Conservation (phyloP, 768 basidiomycete species). For the Pluteus cervinus region DNA sequence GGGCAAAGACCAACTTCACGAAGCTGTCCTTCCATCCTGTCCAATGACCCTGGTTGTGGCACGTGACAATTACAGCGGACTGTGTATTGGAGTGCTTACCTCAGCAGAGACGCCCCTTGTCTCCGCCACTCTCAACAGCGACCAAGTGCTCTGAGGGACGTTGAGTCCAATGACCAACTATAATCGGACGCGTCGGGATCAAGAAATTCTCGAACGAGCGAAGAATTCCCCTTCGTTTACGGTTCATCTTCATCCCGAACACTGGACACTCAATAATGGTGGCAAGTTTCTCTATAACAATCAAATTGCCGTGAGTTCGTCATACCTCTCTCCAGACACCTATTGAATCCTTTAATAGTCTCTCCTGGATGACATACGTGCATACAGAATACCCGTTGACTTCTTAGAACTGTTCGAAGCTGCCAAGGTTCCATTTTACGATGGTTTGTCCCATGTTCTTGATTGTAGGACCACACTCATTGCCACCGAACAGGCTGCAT, state of each 20-base stretch:
- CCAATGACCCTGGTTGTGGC: background rate
- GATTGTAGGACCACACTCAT: background rate
- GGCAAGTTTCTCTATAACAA: conserved; percentile 80
- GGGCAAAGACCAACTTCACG: conserved; percentile 32
- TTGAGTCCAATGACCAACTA: conserved; percentile 55
- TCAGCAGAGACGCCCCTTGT: conserved; percentile 8
- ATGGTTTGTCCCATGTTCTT: conserved; percentile 45
- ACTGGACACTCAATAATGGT: conserved; percentile 79
- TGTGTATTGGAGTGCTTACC: conserved; percentile 9
- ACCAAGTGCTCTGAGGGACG: background rate
- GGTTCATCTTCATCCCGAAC: conserved; percentile 70
- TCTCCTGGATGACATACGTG: conserved; percentile 77
- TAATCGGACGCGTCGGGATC: conserved; percentile 61
- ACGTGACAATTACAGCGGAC: background rate
- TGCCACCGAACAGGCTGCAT: conserved; percentile 55
- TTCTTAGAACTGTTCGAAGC: conserved; percentile 77
- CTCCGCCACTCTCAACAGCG: conserved; percentile 2
- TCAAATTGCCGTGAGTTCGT: conserved; percentile 52
- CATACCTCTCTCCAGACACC: conserved; percentile 2
- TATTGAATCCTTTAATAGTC: conserved; percentile 37
- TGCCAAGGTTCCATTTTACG: conserved; percentile 73
- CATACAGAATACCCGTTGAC: conserved; percentile 80
- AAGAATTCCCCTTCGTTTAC: conserved; percentile 67
- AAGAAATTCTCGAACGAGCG: conserved; percentile 56
- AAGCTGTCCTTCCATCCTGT: conserved; percentile 38